Evolutionary conservation across 805 yeast species (phyloP), one percentile per base, ranked within the genome.

Genomic region (Ogataea corticis): DNA sequence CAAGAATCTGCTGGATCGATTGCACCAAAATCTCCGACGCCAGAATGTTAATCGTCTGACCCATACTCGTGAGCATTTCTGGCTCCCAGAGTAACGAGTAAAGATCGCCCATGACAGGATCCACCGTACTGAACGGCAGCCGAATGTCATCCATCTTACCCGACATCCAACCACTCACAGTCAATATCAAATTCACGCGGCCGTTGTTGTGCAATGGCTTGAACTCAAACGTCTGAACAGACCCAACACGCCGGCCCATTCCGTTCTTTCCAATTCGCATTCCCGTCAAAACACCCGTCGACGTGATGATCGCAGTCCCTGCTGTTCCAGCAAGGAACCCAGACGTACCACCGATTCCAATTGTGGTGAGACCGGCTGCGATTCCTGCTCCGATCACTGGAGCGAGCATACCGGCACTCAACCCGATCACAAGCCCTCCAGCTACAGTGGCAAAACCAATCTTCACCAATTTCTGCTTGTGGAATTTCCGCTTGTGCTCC

Each of bases 331-430:
- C 97, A 27, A 94, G 70, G 54, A 94, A 94, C 1, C 95, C 88
- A 13, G 89, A 68, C 0, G 98, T 89, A n/a, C 99, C 98, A 1
- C 87, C 74, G 17, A 95, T 86, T 27, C 99, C 99, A 17, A 92
- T 80, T 0, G 99, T 94, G 1, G 97, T 84, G 33, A 94, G 72
- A 13, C 98, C 99, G 3, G 98, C 98, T 2, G 98, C 99, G 23
- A 94, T 61, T 58, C 99, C 99, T 1, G 98, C 98, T 41, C 98
- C 98, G 58, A 94, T 95, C 2, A 95, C 96, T 0, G 99, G 99
- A 0, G 99, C 99, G 36, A 94, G 69, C 35, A 94, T 67, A 6
- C 99, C 99, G 7, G 96, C 98, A 49, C 97, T 88, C 15, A 94
- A 71, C 2, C 99, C 99, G 47, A 94, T 79, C 1, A 94, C 96